These are phyloP conservation scores for Rhizopus sp. DNA, from an alignment of 371 early-diverging fungal species.

Conservation along the genomic window DNA sequence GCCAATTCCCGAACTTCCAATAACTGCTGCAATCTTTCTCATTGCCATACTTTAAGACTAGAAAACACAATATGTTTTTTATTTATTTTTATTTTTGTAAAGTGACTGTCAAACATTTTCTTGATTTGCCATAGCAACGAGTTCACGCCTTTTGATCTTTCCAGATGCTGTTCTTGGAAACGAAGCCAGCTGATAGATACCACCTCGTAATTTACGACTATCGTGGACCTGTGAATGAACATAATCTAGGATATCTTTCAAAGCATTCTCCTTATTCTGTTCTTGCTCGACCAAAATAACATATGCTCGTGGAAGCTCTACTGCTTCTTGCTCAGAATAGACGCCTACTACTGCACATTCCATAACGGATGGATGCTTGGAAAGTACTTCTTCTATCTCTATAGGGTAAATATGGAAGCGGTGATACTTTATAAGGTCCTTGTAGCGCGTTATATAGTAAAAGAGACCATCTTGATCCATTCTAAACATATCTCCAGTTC, in stretches of 20 bases:
- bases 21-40: constrained; percentile 50
- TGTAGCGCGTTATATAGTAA: constrained; percentile 71
- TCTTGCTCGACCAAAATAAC: constrained; percentile 57
- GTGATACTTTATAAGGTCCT: constrained; percentile 79
- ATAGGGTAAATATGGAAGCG: constrained; percentile 77
- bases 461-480: constrained; percentile 62
- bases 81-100: background rate
- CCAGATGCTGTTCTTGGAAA: constrained; percentile 84
- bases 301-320: constrained; percentile 80
- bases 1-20: constrained; percentile 94
- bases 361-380: constrained; percentile 64
- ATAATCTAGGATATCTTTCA: constrained; percentile 40
- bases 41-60: constrained; percentile 17
- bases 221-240: constrained; percentile 65
- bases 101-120: background rate
- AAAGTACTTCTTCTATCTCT: constrained; percentile 78
- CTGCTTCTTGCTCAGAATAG: constrained; percentile 54
- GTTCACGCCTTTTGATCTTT: constrained; percentile 69
- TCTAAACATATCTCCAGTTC: constrained; percentile 84
- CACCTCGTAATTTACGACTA: constrained; percentile 82
- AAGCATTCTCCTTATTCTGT: constrained; percentile 22
- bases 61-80: background rate
- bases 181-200: constrained; percentile 65
- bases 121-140: too few relatives aligned
- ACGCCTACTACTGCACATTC: constrained; percentile 79